Evolutionary conservation across 257 asterid species (phyloP).

Genomic region (Perilla frutescens): DNA sequence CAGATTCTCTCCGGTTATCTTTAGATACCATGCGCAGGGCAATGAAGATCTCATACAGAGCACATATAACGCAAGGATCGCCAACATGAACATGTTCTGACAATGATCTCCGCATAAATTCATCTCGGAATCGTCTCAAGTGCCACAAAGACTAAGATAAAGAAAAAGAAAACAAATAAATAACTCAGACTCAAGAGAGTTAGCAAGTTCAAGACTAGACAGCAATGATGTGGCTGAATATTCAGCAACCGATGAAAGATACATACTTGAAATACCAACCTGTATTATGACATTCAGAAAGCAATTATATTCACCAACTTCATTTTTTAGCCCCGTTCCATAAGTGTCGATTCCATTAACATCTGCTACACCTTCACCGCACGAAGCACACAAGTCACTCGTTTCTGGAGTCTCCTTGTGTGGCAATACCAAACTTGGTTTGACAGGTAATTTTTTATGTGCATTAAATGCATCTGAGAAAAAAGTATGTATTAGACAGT

Average conservation of each 20-base stretch:
- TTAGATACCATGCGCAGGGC: slow-evolving; percentile 65
- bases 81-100: slow-evolving; percentile 88
- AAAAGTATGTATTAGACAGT: slow-evolving; percentile 22
- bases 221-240: slow-evolving; percentile 20
- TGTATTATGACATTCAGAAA: slow-evolving; percentile 98
- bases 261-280: slow-evolving; percentile 53
- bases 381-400: slow-evolving; percentile 41
- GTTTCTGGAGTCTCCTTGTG: slow-evolving; percentile 49
- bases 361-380: slow-evolving; percentile 41
- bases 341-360: slow-evolving; percentile 59
- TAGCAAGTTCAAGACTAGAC: slow-evolving; percentile 27
- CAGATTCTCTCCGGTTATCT: slow-evolving; percentile 67
- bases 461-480: slow-evolving; percentile 64
- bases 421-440: slow-evolving; percentile 43
- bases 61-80: slow-evolving; percentile 92
- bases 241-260: slow-evolving; percentile 10
- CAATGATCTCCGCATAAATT: slow-evolving; percentile 71
- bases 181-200: slow-evolving; percentile 33
- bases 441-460: slow-evolving; percentile 52
- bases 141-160: slow-evolving; percentile 90
- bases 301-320: slow-evolving; percentile 97
- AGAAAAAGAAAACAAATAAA: slow-evolving; percentile 24
- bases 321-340: slow-evolving; percentile 91
- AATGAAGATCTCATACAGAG: slow-evolving; percentile 76
- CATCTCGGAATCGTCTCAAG: slow-evolving; percentile 78